These are phyloP conservation scores for Pluteus cervinus DNA, from an alignment of 768 basidiomycete species.

Conservation along the genomic window DNA sequence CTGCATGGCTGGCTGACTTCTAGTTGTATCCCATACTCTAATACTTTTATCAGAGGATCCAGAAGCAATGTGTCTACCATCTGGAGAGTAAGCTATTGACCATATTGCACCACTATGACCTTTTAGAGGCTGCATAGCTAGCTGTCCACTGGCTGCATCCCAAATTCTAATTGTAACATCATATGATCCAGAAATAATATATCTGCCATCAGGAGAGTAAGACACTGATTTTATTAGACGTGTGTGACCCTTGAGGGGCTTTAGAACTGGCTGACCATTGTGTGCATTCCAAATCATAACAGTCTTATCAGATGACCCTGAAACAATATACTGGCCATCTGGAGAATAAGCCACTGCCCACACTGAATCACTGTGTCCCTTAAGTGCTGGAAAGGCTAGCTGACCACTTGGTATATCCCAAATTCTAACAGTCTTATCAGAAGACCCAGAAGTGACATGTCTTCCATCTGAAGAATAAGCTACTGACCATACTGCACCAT, in stretches of 20 bases:
- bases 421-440: constrained; percentile 10
- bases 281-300: constrained; percentile 41
- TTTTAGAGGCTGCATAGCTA: not conserved
- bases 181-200: constrained; percentile 8
- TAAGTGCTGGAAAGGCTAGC: constrained; percentile 2
- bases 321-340: constrained; percentile 40
- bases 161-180: constrained; percentile 4
- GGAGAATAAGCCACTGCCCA: constrained; percentile 42
- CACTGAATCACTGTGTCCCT: constrained; percentile 8
- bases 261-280: constrained; percentile 2
- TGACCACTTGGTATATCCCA: constrained; percentile 13
- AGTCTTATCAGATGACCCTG: constrained; percentile 46
- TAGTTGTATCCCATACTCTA: constrained; percentile 8
- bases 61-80: constrained; percentile 9
- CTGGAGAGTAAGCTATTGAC: constrained; percentile 11
- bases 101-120: constrained; percentile 7
- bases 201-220: constrained; percentile 19
- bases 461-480: constrained; percentile 13
- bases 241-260: constrained; percentile 4
- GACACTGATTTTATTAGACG: constrained; percentile 8
- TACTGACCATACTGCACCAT: constrained; percentile 5
- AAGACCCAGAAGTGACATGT: constrained; percentile 12
- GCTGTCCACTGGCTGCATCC: constrained; percentile 11
- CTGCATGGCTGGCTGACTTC: no score
- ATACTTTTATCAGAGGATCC: constrained; percentile 11